Evolutionary conservation across 331 rosid species (phyloP), one percentile per base, ranked within the genome.

Genomic region (Saraca asoca): DNA sequence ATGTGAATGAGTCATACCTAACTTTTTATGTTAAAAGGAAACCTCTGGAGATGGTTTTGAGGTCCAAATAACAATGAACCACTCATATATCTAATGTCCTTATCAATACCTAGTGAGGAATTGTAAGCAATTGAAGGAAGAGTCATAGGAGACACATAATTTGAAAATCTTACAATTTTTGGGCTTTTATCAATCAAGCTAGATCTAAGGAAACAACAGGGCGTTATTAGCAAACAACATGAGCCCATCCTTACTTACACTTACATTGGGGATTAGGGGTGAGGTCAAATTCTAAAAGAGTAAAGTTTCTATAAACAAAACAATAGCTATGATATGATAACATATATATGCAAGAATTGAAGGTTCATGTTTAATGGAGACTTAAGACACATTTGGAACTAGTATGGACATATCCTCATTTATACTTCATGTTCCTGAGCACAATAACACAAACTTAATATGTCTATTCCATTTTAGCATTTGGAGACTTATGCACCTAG

Each of bases 101-200:
- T 81, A 76, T 86, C 97, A 33, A 51, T 72, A 94, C 99, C 99
- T 71, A 96, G 95, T 5, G 96, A 88, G 66, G 99, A 90, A 79
- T 97, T 89, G 79, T 89, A 90, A 51, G 90, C 91, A 76, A 90
- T 89, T 70, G 97, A 86, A 57, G 97, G 90, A 64, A 97, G 99
- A 49, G 97, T 94, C 18, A 95, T 88, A 58, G 99, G 99, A 39
- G 97, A 94, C 57, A 88, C 85, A 76, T 95, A 90, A 51, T 81
- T 95, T 11, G 89, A 75, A 66, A 86, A 83, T 34, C 81, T 83
- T 5, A 59, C 33, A 7, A 78, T 73, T 71, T 82, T 75, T 0
- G 95, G 96, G 69, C 93, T 90, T 82, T 85, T 88, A 45, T 90
- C 99, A 17, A 72, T 66, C 74, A 79, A 64, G 74, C 75, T 80